A percentile compares a stretch with the other conserved stretches of the same genome.
Evolutionary conservation across 1,139 yeast species (phyloP).

Genomic region (Geotrichum australiense): DNA sequence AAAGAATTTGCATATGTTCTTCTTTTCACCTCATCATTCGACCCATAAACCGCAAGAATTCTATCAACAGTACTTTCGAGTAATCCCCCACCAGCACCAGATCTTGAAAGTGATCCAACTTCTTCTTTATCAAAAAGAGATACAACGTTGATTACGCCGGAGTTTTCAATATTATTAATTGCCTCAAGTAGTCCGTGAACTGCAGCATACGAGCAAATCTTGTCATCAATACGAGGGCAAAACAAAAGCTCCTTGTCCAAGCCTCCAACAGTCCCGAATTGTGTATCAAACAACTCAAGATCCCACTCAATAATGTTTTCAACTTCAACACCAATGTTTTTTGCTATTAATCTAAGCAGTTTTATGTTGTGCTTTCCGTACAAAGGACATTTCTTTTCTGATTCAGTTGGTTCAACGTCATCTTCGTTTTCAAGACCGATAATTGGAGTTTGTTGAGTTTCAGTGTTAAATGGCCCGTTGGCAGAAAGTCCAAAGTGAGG

Average conservation of each 20-base stretch:
- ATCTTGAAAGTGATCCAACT: constrained; percentile 82
- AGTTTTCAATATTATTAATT: constrained; percentile 44
- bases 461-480: constrained; percentile 75
- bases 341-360: constrained; percentile 62
- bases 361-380: constrained; percentile 68
- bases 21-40: constrained; percentile 36
- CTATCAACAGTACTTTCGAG: constrained; percentile 70
- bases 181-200: constrained; percentile 51
- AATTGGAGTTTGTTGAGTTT: constrained; percentile 81
- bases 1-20: constrained; percentile 57
- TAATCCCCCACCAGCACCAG: constrained; percentile 91
- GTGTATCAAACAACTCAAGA: constrained; percentile 75
- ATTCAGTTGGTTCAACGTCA: constrained; percentile 42
- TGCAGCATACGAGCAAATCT: constrained; percentile 83
- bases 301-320: constrained; percentile 77
- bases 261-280: constrained; percentile 80
- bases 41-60: constrained; percentile 46
- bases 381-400: constrained; percentile 57
- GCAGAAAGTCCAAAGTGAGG: constrained; percentile 83
- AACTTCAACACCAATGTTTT: constrained; percentile 50
- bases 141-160: constrained; percentile 57
- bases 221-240: constrained; percentile 87
- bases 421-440: constrained; percentile 47
- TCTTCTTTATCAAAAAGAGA: constrained; percentile 92
- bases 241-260: constrained; percentile 81